Evolutionary conservation across 805 yeast species (phyloP), one percentile per base, ranked within the genome.

Genomic region (Cyberlindnera nakhonratchasimensis): DNA sequence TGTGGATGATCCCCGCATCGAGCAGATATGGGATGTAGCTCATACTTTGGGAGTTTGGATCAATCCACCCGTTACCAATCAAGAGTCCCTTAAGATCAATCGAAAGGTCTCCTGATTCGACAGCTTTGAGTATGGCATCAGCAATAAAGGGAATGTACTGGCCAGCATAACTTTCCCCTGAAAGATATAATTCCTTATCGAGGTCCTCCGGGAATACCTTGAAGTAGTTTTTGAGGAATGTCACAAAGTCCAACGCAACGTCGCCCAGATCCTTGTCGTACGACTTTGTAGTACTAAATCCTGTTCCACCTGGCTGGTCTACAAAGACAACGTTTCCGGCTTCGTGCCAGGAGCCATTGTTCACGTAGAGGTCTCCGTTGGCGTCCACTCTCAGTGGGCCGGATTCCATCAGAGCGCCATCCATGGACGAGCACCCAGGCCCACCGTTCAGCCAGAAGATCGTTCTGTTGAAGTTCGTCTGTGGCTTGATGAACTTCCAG

Each of bases 391-490:
- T 70, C 33, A 88, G 75, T 0, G 99, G 98, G 0, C 99, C 99
- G 3, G 81, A 66, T 62, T 93, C 99, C 78, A 90, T 77, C 50
- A 93, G 60, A 0, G 96, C 96, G 13, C 99, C 99, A 64, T 93
- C 99, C 93, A 91, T 80, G 0, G 97, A 89, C 2, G 96, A 89
- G 62, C 99, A 93, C 0, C 99, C 99, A 0, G 99, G 99, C 0
- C 99, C 99, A 29, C 99, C 99, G 61, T 93, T 93, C 18, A 93
- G 71, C 98, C 99, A 93, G 41, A 93, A 72, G 8, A 84, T 72
- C 18, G 85, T 70, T 48, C 71, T 72, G 50, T 71, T 50, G 43
- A 47, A 46, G 17, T 47, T 39, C 3, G 50, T 24, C 7, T 46
- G 28, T n/a, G 43, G 43, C 29, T 55, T 51, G 10, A 36, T 20